Evolutionary conservation across 129 eudicot genomes (phyloP), one percentile per base, ranked within the genome.

Genomic region (Lactuca sativa): DNA sequence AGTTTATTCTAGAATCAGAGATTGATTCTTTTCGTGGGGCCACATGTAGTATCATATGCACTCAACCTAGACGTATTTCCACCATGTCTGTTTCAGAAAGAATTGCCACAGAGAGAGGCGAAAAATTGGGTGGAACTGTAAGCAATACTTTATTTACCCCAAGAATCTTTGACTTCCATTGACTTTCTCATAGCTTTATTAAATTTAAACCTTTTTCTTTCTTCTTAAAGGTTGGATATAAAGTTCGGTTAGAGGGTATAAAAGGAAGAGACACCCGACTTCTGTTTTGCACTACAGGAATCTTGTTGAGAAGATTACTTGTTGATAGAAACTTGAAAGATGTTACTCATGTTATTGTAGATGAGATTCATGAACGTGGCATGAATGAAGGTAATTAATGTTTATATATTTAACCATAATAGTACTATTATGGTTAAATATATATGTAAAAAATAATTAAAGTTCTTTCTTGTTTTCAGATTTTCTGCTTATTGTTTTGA

Each of bases 291-390:
- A 95, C 99, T 38, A 95, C 99, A 0, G 99, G 99, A 62, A 87
- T 87, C 62, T 75, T 95, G 72, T 77, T 95, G 76, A 85, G 99
- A 80, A 83, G 97, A 79, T 80, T 95, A 63, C 82, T 87, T 13
- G 83, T 82, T 56, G 99, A 95, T 76, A 84, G 96, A 74, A 84
- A 60, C 59, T 79, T 95, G 82, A 95, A 95, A 73, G 97, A 89
- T 58, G 86, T 90, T 31, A 85, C 99, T 52, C 96, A 95, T 82
- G 90, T 95, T 40, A 88, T 95, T 68, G 91, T 95, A 56, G 99
- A 95, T 78, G 99, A 95, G 74, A 90, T 95, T 76, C 99, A 95
- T 43, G 99, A 95, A 74, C 99, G 99, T 78, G 99, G 99, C 70
- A 90, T 90, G 82, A 90, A 95, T 84, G 97, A 95, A 86, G 99